Evolutionary conservation across 768 basidiomycete genomes (phyloP).

Genomic region (Tricholoma sp.): DNA sequence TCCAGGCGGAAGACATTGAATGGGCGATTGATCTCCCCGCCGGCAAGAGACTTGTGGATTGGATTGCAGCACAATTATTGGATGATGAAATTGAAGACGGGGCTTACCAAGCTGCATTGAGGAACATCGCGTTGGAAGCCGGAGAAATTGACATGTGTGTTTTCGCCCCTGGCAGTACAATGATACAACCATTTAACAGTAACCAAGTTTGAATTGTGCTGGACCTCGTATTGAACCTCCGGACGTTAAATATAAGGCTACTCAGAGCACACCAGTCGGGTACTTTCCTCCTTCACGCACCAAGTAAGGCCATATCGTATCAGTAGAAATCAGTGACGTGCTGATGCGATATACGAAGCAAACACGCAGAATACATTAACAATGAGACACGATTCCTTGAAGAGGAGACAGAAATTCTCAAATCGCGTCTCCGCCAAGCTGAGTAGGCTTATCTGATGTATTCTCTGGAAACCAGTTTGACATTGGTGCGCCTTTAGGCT

Average conservation of each 20-base stretch:
- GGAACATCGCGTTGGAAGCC: conserved; percentile 25
- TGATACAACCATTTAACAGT: neutral
- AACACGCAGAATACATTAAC: conserved; percentile 18
- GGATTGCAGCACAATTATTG: conserved; percentile 26
- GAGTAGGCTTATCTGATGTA: conserved; percentile 20
- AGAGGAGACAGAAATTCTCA: conserved; percentile 20
- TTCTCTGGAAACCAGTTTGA: neutral
- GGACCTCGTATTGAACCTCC: neutral
- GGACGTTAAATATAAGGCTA: neutral
- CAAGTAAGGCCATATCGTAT: conserved; percentile 7
- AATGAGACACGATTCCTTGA: conserved; percentile 25
- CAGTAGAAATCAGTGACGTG: neutral
- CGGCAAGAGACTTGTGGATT: conserved; percentile 26
- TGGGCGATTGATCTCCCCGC: conserved; percentile 28
- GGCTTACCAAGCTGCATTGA: conserved; percentile 15
- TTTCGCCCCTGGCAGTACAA: neutral
- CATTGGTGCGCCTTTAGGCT: conserved; percentile 12
- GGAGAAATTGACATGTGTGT: conserved; percentile 26
- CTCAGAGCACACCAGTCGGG: conserved; percentile 2
- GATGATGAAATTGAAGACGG: conserved; percentile 3
- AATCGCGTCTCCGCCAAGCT: conserved; percentile 22
- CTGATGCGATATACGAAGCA: conserved; percentile 12
- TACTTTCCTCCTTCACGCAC: conserved; percentile 19
- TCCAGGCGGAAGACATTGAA: conserved; percentile 24
- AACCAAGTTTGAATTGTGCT: neutral